Base-by-base conservation (phyloP, 1,284 basidiomycete species). In the Tilletia walkeri region DNA sequence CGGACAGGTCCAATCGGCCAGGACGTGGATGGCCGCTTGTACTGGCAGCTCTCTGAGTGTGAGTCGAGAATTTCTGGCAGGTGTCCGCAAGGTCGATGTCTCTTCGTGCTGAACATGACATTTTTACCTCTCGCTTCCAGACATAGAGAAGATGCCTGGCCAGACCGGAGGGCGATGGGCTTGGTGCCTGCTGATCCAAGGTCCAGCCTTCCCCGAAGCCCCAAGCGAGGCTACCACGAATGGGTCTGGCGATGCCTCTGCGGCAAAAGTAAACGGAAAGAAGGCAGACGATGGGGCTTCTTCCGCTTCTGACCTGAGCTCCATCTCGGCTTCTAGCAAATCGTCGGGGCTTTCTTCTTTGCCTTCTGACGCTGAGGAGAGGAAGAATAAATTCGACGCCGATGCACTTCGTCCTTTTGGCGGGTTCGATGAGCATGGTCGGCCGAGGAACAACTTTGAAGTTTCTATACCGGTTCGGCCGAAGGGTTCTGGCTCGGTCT, bases 41-140 rank as follows among this genome's bases (percentile, higher is more conserved):
- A 73, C 56, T 75, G 73, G 73, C 73, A 75, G 41, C 65, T 75
- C 20, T 67, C 69, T 47, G 68, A 67, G 12, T 54, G 41, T 49
- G 41, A 36, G 39, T 63, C 36, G 20, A 30, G 47, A 7, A 54
- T 39, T 10, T 1, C 9, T 1, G 48, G 14, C 2, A 56, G 59
- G 10, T 41, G 48, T 4, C 61, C 36, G 7, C 47, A 24, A 30
- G 24, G 24, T 30, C 24, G 24, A 30, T 30, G 24, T 30, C 3
- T 36, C 45, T 7, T 38, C 24, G 5, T 70, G 67, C n/a, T 66
- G 66, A n/a, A 63, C 69, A 20, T 66, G 70, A 41, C 70, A 66
- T 63, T 68, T 67, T 49, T 61, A 73, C 18, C 56, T 24, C 14
- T 53, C 69, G 3, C 41, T 67, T 30, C 24, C 38, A 66, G 70